A percentile compares a stretch with the other conserved stretches of the same genome.
Conservation (phyloP, 352 stramenopile species). For the Pythium aphanidermatum region DNA sequence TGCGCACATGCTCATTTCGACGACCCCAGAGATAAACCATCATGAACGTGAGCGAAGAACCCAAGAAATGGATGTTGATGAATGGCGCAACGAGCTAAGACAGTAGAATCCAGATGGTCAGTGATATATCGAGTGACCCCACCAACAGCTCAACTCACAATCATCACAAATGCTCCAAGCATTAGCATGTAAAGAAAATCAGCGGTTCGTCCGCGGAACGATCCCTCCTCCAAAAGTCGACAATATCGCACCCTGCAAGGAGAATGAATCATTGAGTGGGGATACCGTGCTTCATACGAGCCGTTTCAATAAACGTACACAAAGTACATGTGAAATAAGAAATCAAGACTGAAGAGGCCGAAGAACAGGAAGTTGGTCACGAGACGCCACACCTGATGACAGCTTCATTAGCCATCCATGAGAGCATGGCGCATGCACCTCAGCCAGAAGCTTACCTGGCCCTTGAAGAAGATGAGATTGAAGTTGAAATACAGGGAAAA, state of each 20-base stretch:
- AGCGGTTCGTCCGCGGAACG: slow-evolving; percentile 95
- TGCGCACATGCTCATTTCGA: slow-evolving; percentile 93
- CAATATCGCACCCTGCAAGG: slow-evolving; percentile 89
- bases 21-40: slow-evolving; percentile 99
- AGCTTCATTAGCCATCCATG: slow-evolving; percentile 2
- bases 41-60: slow-evolving; percentile 99
- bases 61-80: slow-evolving; percentile 96
- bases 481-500: slow-evolving; percentile 95
- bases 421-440: not conserved
- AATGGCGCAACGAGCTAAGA: slow-evolving; percentile 91
- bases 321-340: slow-evolving; percentile 99
- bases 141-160: slow-evolving; percentile 38
- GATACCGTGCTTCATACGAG: too few species aligned
- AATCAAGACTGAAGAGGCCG: slow-evolving; percentile 98
- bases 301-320: slow-evolving; percentile 50
- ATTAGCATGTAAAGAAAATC: slow-evolving; percentile 99
- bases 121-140: not conserved
- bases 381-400: slow-evolving; percentile 89
- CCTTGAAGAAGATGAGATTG: slow-evolving; percentile 97
- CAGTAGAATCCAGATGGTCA: not conserved
- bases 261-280: too few species aligned
- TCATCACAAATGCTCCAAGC: slow-evolving; percentile 94
- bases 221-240: slow-evolving; percentile 96
- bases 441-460: slow-evolving; percentile 66
- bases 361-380: slow-evolving; percentile 99